phyloP scores from a whole-genome alignment of 768 basidiomycete species.

The Daedaleopsis nitida region DNA sequence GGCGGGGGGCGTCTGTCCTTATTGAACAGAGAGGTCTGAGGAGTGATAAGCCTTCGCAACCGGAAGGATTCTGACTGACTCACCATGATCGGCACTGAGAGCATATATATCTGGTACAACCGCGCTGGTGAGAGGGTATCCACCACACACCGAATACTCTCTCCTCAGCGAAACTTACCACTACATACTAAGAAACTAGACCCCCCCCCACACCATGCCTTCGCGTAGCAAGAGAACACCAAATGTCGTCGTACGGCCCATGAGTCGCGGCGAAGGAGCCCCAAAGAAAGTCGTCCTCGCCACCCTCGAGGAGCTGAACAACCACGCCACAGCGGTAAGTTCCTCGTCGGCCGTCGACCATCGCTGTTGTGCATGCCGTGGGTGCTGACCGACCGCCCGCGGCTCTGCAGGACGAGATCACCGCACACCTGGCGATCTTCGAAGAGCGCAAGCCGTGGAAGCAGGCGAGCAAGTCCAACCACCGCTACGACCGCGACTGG shows the following conservation, averaged over 20 bases:
- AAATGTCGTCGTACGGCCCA: background rate
- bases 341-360: background rate
- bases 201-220: background rate
- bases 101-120: too few relatives aligned
- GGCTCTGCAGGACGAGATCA: background rate
- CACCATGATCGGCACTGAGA: too few relatives aligned
- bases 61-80: too few relatives aligned
- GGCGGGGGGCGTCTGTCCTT: too few relatives aligned
- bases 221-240: background rate
- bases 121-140: too few relatives aligned
- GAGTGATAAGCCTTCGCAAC: too few relatives aligned
- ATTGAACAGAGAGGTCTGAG: too few relatives aligned
- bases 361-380: background rate
- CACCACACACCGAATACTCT: too few relatives aligned
- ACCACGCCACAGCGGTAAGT: background rate
- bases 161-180: too few relatives aligned
- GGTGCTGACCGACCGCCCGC: background rate
- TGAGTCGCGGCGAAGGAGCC: background rate
- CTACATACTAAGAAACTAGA: background rate
- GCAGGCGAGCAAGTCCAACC: background rate
- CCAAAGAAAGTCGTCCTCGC: background rate
- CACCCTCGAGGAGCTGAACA: background rate
- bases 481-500: background rate
- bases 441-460: background rate
- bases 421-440: background rate